Evolutionary conservation across 2,329 filamentous ascomycete genomes (phyloP), one percentile per base, ranked within the genome.

Genomic region (Xylariaceae sp.): DNA sequence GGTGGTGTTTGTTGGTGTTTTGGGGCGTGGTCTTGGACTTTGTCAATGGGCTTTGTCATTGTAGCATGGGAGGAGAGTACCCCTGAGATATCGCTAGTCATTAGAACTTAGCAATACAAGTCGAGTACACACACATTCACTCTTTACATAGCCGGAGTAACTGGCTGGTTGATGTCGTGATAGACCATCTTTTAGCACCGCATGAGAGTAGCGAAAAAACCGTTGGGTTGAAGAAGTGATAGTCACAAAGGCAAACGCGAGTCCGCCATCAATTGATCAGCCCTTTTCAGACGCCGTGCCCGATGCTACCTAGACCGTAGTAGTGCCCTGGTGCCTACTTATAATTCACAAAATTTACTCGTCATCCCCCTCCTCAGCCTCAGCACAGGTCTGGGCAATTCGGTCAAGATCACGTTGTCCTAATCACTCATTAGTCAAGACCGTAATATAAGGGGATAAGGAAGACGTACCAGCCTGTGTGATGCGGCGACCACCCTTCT

Each of bases 401-500:
- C 84, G 92, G 83, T 97, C 94, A 84, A 99, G 84, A 88, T 99
- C 94, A 83, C 94, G 89, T 86, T 96, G 92, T 74, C 56, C 54
- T 47, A 8, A 18, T 2, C 10, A 18, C 5, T 29, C 15, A 41
- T 52, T 43, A 52, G 49, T 21, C 34, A 16, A 18, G 41, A 10
- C 7, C 6, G 9, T 13, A 22, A 36, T 6, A 32, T 32, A n/a
- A 15, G 6, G 29, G 45, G 26, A 29, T 7, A 2, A n/a, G 4
- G 10, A 16, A 30, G 12, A 46, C 15, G 16, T 42, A 52, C 94
- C 94, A 72, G 86, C 85, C 84, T 97, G 91, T 71, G 94, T 97
- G 80, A 99, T 97, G 76, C 94, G 87, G 74, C 94, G 89, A 72
- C 94, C 94, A 78, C 94, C 94, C 85, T 96, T 96, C 67, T 97